Evolutionary conservation across 164 flowering plant species (phyloP).

Genomic region (Platanus orientalis): DNA sequence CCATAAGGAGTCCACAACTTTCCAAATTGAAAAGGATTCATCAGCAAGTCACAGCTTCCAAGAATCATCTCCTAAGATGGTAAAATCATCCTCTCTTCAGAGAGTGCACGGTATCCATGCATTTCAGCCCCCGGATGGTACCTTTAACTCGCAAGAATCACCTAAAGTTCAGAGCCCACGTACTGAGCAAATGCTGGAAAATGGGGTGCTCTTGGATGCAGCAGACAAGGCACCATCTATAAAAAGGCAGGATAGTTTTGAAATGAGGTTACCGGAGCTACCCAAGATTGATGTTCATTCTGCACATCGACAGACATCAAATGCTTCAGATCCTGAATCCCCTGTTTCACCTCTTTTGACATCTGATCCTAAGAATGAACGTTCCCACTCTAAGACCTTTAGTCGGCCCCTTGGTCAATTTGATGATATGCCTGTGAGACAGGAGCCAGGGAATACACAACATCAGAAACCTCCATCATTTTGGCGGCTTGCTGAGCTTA

Average conservation of each 20-base stretch:
- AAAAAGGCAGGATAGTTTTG: too few relatives aligned
- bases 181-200: slow-evolving; percentile 65
- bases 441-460: slow-evolving; percentile 39
- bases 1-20: slow-evolving; percentile 54
- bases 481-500: slow-evolving; percentile 90
- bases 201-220: slow-evolving; percentile 53
- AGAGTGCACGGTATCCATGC: slow-evolving; percentile 51
- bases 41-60: slow-evolving; percentile 66
- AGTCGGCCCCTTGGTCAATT: too few relatives aligned
- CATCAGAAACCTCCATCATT: too few relatives aligned
- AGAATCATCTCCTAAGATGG: slow-evolving; percentile 87
- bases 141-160: slow-evolving; percentile 60
- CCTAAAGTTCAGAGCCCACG: slow-evolving; percentile 71
- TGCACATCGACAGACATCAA: too few relatives aligned
- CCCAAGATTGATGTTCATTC: too few relatives aligned
- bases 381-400: too few relatives aligned
- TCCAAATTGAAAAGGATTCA: too few relatives aligned
- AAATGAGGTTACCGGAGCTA: too few relatives aligned
- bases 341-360: too few relatives aligned
- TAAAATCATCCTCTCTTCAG: slow-evolving; percentile 88
- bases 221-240: slow-evolving; percentile 70
- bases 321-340: too few relatives aligned
- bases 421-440: too few relatives aligned
- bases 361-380: too few relatives aligned
- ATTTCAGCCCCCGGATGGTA: slow-evolving; percentile 42